Percentiles rank a stretch among this genome's conserved stretches.
These are phyloP conservation scores for Aureobasidium sp. DNA, from an alignment of 2,329 filamentous ascomycete genomes.

Conservation along the genomic window DNA sequence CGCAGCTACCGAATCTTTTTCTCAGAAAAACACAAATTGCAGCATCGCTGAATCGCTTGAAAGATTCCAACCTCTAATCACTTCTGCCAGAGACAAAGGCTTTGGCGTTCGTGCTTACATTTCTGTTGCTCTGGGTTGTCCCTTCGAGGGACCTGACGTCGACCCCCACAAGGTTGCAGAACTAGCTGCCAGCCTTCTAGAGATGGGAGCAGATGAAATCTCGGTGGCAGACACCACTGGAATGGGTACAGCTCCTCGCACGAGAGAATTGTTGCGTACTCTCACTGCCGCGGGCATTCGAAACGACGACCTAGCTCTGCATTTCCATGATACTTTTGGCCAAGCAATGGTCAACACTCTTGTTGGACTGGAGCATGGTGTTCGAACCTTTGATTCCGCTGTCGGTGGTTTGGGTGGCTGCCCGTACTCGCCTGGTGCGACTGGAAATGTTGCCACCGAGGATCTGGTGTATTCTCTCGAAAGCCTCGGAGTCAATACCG, in stretches of 20 bases:
- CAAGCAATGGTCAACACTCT: slow-evolving; percentile 78
- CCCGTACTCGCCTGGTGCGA: slow-evolving; percentile 77
- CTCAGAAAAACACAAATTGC: slow-evolving; percentile 76
- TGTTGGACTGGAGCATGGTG: slow-evolving; percentile 67
- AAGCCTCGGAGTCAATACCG: slow-evolving; percentile 66
- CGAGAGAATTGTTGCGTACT: slow-evolving; percentile 56
- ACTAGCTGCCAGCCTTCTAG: slow-evolving; percentile 59
- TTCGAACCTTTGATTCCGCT: slow-evolving; percentile 71
- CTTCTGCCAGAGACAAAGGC: slow-evolving; percentile 56
- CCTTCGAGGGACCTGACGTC: slow-evolving; percentile 61
- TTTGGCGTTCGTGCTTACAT: slow-evolving; percentile 72
- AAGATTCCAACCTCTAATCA: slow-evolving; percentile 64
- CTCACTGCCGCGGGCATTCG: slow-evolving; percentile 61
- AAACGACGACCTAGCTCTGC: slow-evolving; percentile 66
- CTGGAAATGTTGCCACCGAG: slow-evolving; percentile 80
- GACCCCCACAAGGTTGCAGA: slow-evolving; percentile 54
- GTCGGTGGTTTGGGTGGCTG: slow-evolving; percentile 78
- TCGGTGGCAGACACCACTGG: slow-evolving; percentile 86
- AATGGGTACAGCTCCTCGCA: slow-evolving; percentile 74
- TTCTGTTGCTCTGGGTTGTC: slow-evolving; percentile 73
- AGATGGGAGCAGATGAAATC: slow-evolving; percentile 87
- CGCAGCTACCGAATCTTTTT: slow-evolving; percentile 74
- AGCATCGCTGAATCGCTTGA: slow-evolving; percentile 65
- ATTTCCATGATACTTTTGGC: slow-evolving; percentile 86
- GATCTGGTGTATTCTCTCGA: slow-evolving; percentile 72